Percentiles rank a stretch among this genome's conserved stretches.
These are phyloP conservation scores for Prunus persica DNA, from an alignment of 306 rosid species.

Conservation along the genomic window Prunus_persica_NCBIv2 NC_034009.1:42774001-42774500, in stretches of 20 bases:
- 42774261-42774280: neutral
- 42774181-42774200: neutral
- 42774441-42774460: slow-evolving; percentile 68
- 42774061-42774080: too few species aligned
- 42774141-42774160: neutral
- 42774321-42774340: neutral
- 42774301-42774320: neutral
- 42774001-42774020: neutral
- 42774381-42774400: slow-evolving; percentile 45
- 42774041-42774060: neutral
- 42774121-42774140: neutral
- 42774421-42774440: slow-evolving; percentile 73
- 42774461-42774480: slow-evolving; percentile 37
- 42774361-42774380: slow-evolving; percentile 12
- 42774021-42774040: neutral
- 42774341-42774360: neutral
- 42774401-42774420: slow-evolving; percentile 62
- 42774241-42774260: neutral
- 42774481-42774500: slow-evolving; percentile 27
- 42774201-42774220: neutral
- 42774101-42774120: neutral
- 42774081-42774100: neutral
- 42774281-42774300: neutral
- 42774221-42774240: too few species aligned
- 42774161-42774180: neutral